phyloP scores from a whole-genome alignment of 352 stramenopile genomes.

The Plasmopara muralis region DNA sequence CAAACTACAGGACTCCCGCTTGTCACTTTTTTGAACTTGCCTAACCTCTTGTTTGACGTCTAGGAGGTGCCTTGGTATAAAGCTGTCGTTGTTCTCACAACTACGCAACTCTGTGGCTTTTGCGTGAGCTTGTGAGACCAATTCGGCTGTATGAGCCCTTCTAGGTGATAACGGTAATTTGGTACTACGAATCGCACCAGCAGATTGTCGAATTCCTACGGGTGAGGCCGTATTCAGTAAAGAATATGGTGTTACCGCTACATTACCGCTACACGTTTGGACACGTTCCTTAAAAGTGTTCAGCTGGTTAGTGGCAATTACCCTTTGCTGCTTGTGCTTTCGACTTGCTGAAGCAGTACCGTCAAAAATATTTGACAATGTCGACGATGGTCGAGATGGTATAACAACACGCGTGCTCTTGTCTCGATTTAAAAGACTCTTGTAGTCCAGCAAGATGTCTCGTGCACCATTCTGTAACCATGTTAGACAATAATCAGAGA shows the following conservation, averaged over 20 bases:
- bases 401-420: slow-evolving; percentile 19
- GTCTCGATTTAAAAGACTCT: slow-evolving; percentile 43
- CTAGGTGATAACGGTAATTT: slow-evolving; percentile 10
- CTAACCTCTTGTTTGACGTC: slow-evolving; percentile 7
- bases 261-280: slow-evolving; percentile 3
- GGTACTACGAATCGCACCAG: slow-evolving; percentile 16
- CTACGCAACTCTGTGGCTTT: not conserved
- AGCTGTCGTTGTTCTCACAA: slow-evolving; percentile 7
- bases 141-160: slow-evolving; percentile 28
- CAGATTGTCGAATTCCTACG: slow-evolving; percentile 10
- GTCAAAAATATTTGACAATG: slow-evolving; percentile 10
- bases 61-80: not conserved
- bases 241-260: too few species aligned
- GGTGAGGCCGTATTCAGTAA: slow-evolving; percentile 3
- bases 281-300: slow-evolving; percentile 20
- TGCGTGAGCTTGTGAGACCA: slow-evolving; percentile 7
- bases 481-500: not conserved
- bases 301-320: slow-evolving; percentile 21
- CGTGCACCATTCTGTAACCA: slow-evolving; percentile 41
- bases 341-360: slow-evolving; percentile 23
- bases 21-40: not conserved
- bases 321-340: slow-evolving; percentile 44
- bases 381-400: slow-evolving; percentile 33
- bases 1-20: slow-evolving; percentile 1
- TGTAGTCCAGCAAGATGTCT: slow-evolving; percentile 64